Percentiles rank a stretch among this genome's conserved stretches.
Conservation (phyloP, 257 asterid species). For the Solanum raphanifolium region DNA sequence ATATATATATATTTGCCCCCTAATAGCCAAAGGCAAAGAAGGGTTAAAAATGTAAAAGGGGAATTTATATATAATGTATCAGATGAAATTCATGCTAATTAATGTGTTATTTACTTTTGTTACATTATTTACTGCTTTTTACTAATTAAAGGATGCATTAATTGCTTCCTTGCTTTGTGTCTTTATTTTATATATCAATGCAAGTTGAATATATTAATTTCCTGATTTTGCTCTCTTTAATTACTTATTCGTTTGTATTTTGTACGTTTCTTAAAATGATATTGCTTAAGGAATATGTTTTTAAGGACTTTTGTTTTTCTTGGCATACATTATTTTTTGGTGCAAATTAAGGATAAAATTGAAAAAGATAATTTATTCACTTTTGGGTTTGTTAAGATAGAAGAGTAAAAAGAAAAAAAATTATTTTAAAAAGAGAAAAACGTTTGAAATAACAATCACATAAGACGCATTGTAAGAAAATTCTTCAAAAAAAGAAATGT, state of each 20-base stretch:
- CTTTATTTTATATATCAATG: not conserved
- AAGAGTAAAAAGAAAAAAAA: not conserved
- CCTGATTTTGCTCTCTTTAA: not conserved
- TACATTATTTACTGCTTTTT: not conserved
- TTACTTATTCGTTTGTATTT: not conserved
- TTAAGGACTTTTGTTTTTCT: not conserved
- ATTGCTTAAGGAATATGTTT: not conserved
- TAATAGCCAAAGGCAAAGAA: not conserved
- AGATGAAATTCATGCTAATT: not conserved
- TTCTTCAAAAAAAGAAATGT: not conserved
- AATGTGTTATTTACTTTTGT: not conserved
- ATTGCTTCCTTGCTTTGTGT: not conserved
- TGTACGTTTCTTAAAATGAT: not conserved
- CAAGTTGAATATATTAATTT: not conserved
- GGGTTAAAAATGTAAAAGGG: not conserved
- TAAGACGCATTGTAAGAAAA: not conserved
- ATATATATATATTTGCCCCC: not conserved
- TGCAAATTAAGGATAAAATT: not conserved
- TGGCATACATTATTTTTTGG: not conserved
- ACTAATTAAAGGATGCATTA: not conserved
- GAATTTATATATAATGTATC: not conserved
- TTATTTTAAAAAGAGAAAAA: not conserved
- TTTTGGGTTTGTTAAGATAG: no score
- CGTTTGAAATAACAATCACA: not conserved
- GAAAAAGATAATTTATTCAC: no score